Percentiles rank a stretch among this genome's conserved stretches.
Conservation (phyloP, 192 early-diverging fungal genomes). For the Coemansia sp. region DNA sequence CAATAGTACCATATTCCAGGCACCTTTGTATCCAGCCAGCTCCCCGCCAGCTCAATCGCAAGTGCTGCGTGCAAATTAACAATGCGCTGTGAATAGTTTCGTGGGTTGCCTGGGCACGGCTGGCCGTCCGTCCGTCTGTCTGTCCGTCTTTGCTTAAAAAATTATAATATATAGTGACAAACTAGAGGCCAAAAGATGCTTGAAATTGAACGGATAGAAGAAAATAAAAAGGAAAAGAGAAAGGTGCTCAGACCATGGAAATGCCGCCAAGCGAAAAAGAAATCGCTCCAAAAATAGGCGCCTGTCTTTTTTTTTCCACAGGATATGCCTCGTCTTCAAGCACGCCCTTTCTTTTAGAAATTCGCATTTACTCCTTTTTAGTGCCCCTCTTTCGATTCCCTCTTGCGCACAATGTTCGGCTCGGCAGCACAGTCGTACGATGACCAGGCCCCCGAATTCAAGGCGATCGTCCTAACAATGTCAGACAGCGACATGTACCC, state of each 20-base stretch:
- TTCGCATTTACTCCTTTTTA: background rate
- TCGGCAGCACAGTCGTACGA: constrained; percentile 33
- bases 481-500: constrained; percentile 65
- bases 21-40: constrained; percentile 4
- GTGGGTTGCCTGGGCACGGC: background rate
- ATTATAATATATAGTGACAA: background rate
- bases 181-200: constrained; percentile 2
- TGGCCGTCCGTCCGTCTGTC: background rate
- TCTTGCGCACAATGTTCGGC: constrained; percentile 34
- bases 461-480: constrained; percentile 49
- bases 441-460: constrained; percentile 48
- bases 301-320: background rate
- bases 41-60: constrained; percentile 13
- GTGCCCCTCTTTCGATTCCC: background rate
- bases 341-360: background rate
- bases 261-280: background rate
- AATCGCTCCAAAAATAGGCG: background rate
- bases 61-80: constrained; percentile 7
- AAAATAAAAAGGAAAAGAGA: background rate
- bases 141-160: background rate
- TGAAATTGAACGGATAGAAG: background rate
- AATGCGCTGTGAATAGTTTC: constrained; percentile 6
- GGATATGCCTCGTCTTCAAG: too few species aligned
- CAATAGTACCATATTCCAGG: constrained; percentile 31
- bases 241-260: background rate